Evolutionary conservation across 2,329 filamentous ascomycete genomes (phyloP).

Genomic region (Blumeria hordei): DNA sequence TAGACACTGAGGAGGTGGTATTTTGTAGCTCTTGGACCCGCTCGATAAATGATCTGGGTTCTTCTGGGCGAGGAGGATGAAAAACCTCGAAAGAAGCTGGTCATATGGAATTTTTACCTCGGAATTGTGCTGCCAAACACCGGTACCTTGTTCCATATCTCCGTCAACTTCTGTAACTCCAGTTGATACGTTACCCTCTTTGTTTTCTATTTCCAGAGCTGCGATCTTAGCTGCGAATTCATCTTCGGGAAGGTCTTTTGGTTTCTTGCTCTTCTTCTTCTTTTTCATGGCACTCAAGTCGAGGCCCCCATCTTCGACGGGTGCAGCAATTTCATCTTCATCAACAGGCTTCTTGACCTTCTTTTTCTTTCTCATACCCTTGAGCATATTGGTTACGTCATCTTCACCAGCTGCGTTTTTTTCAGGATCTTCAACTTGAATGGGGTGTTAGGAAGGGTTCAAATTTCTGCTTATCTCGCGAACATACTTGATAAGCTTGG

Average conservation of each 20-base stretch:
- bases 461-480: conserved; percentile 28
- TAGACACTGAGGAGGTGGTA: conserved; percentile 91
- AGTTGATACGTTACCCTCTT: conserved; percentile 7
- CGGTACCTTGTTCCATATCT: conserved; percentile 16
- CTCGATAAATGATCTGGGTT: conserved; percentile 86
- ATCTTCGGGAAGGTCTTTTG: conserved; percentile 14
- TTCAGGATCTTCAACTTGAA: conserved; percentile 7
- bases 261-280: conserved; percentile 17
- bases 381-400: conserved; percentile 42
- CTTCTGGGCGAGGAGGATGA: conserved; percentile 78
- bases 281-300: conserved; percentile 18
- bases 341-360: conserved; percentile 67
- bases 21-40: conserved; percentile 92
- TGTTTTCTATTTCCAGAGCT: conserved; percentile 14
- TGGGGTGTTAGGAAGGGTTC: conserved; percentile 25
- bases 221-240: conserved; percentile 15
- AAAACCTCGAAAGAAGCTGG: conserved; percentile 75
- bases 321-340: conserved; percentile 26
- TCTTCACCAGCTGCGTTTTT: conserved; percentile 13
- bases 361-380: conserved; percentile 60
- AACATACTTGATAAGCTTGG: conserved; percentile 49
- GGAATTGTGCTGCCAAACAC: conserved; percentile 17
- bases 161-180: conserved; percentile 9
- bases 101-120: conserved; percentile 48
- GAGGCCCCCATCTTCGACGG: conserved; percentile 23